These are phyloP conservation scores for Verticillium nonalfalfae DNA, from an alignment of 2,329 filamentous ascomycete genomes.

Conservation along the genomic window DNA sequence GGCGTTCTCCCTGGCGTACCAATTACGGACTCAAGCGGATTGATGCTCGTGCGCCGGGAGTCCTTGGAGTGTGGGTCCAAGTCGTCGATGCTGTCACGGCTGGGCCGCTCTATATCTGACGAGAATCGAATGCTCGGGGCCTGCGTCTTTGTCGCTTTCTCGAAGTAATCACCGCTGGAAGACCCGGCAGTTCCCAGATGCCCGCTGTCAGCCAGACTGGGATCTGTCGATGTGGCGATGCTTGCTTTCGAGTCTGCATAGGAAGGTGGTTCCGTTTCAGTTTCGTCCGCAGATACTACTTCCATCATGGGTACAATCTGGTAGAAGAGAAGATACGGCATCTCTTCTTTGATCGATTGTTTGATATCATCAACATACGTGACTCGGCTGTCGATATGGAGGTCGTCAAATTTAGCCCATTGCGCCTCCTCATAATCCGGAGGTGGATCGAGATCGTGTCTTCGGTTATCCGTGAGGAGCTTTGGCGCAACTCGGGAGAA, in stretches of 20 bases:
- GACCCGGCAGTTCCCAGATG: slow-evolving; percentile 20
- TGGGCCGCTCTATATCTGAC: slow-evolving; percentile 42
- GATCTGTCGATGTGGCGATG: slow-evolving; percentile 22
- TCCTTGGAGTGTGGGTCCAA: slow-evolving; percentile 23
- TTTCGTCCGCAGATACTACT: slow-evolving; percentile 44
- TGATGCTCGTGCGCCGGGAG: slow-evolving; percentile 45
- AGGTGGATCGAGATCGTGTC: slow-evolving; percentile 48
- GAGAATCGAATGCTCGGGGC: slow-evolving; percentile 50
- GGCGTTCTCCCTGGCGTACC: slow-evolving; percentile 30
- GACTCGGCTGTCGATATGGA: slow-evolving; percentile 63
- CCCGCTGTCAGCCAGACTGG: slow-evolving; percentile 20
- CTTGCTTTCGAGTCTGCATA: slow-evolving; percentile 47
- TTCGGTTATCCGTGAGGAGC: slow-evolving; percentile 53
- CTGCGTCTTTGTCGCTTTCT: slow-evolving; percentile 27
- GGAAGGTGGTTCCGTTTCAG: slow-evolving; percentile 48
- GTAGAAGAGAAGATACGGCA: slow-evolving; percentile 92
- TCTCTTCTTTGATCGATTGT: slow-evolving; percentile 73
- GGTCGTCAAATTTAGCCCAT: slow-evolving; percentile 92
- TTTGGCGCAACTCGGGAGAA: slow-evolving; percentile 70
- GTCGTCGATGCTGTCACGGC: slow-evolving; percentile 39
- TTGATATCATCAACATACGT: slow-evolving; percentile 71
- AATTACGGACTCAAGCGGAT: slow-evolving; percentile 37
- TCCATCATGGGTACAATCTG: slow-evolving; percentile 86
- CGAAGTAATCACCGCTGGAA: slow-evolving; percentile 38
- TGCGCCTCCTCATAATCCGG: slow-evolving; percentile 64